These are phyloP conservation scores for Neocucurbitaria cava DNA, from an alignment of 2,329 filamentous ascomycete species.

Conservation along the genomic window DNA sequence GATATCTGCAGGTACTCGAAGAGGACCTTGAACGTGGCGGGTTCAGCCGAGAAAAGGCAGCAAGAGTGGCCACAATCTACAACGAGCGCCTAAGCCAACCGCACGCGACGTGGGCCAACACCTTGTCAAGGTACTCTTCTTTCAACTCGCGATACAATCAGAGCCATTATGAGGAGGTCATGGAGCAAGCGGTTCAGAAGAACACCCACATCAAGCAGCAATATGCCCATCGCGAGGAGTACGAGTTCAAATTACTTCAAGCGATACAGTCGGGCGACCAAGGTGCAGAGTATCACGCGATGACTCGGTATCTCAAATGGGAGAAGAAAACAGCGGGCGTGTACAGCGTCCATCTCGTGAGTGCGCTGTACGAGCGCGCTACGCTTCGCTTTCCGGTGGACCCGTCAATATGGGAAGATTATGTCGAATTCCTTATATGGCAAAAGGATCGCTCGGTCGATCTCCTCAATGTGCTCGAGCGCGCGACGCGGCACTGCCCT, in stretches of 20 bases:
- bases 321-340: slow-evolving; percentile 70
- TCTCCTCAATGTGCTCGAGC: slow-evolving; percentile 74
- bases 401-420: slow-evolving; percentile 81
- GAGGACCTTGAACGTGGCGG: slow-evolving; percentile 67
- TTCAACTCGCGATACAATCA: slow-evolving; percentile 77
- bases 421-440: slow-evolving; percentile 74
- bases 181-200: slow-evolving; percentile 70
- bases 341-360: slow-evolving; percentile 61
- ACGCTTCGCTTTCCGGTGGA: slow-evolving; percentile 76
- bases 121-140: slow-evolving; percentile 75
- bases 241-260: slow-evolving; percentile 70
- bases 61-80: slow-evolving; percentile 73
- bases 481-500: slow-evolving; percentile 88
- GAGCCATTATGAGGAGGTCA: slow-evolving; percentile 73
- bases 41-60: slow-evolving; percentile 62
- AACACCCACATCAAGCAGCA: slow-evolving; percentile 70
- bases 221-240: slow-evolving; percentile 69
- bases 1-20: slow-evolving; percentile 75
- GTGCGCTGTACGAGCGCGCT: slow-evolving; percentile 78
- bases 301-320: slow-evolving; percentile 81
- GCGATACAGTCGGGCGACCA: slow-evolving; percentile 64
- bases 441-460: slow-evolving; percentile 54
- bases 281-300: slow-evolving; percentile 62
- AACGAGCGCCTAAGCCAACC: slow-evolving; percentile 74
- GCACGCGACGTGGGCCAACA: slow-evolving; percentile 77